phyloP scores from a whole-genome alignment of 164 flowering plant genomes.

The Vitis rupestris region DNA sequence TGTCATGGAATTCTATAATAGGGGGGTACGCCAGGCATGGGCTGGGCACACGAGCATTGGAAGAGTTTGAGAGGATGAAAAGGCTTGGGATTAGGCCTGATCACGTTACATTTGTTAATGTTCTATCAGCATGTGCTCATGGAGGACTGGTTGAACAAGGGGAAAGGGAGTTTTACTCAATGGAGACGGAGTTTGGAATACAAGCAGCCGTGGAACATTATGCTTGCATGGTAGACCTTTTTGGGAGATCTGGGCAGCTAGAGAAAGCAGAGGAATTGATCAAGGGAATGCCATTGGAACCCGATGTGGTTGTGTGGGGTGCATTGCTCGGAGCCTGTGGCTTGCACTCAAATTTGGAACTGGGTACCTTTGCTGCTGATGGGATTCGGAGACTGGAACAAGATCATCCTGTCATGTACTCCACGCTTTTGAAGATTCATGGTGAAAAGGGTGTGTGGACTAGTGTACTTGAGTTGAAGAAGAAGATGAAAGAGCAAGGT shows the following conservation, averaged over 20 bases:
- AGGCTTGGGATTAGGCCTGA: slow-evolving; percentile 36
- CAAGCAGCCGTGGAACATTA: slow-evolving; percentile 47
- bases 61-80: slow-evolving; percentile 46
- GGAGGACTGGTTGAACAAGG: slow-evolving; percentile 56
- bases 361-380: slow-evolving; percentile 44
- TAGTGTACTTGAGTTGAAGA: slow-evolving; percentile 33
- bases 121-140: slow-evolving; percentile 59
- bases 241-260: slow-evolving; percentile 54
- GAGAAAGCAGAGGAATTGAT: slow-evolving; percentile 50
- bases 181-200: slow-evolving; percentile 38
- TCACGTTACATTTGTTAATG: slow-evolving; percentile 42
- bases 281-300: slow-evolving; percentile 49
- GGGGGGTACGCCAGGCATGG: slow-evolving; percentile 68
- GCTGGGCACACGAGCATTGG: slow-evolving; percentile 40
- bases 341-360: slow-evolving; percentile 48
- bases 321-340: slow-evolving; percentile 66
- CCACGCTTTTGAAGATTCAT: slow-evolving; percentile 44
- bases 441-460: slow-evolving; percentile 50
- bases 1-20: slow-evolving; percentile 57
- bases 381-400: slow-evolving; percentile 35
- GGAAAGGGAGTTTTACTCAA: slow-evolving; percentile 34
- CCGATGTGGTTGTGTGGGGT: slow-evolving; percentile 64
- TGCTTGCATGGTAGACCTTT: slow-evolving; percentile 67
- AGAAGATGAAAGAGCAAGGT: slow-evolving; percentile 29
- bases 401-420: slow-evolving; percentile 50